These are phyloP conservation scores for Russula olivacea DNA, from an alignment of 768 basidiomycete species.

Conservation along the genomic window DNA sequence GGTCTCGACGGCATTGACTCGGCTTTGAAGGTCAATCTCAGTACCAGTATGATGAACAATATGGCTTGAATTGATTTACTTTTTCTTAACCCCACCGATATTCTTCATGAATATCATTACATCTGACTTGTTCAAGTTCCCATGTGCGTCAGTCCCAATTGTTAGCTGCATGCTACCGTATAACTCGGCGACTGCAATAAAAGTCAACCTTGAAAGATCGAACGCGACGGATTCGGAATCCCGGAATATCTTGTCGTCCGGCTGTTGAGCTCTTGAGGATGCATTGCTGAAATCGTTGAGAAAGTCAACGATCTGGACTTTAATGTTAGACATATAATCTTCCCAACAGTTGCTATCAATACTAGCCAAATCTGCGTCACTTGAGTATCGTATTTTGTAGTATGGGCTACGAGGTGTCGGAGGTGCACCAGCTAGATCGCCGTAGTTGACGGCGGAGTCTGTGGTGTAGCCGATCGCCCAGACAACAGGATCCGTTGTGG, in stretches of 20 bases:
- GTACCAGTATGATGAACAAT: background rate
- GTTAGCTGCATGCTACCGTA: conserved; percentile 52
- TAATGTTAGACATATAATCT: background rate
- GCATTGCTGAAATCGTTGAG: conserved; percentile 43
- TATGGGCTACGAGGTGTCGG: conserved; percentile 41
- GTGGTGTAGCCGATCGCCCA: conserved; percentile 31
- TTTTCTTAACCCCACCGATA: conserved; percentile 26
- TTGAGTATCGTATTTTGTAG: conserved; percentile 36
- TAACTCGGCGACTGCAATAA: conserved; percentile 50
- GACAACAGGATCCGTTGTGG: conserved; percentile 21
- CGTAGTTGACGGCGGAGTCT: conserved; percentile 28
- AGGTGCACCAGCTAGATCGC: conserved; percentile 35
- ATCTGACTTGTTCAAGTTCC: conserved; percentile 47
- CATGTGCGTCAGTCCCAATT: conserved; percentile 41
- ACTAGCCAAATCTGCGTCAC: conserved; percentile 27
- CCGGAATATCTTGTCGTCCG: conserved; percentile 43
- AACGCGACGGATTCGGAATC: conserved; percentile 45
- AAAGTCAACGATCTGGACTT: conserved; percentile 38
- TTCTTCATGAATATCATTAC: conserved; percentile 47
- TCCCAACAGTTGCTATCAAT: background rate
- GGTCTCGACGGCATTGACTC: conserved; percentile 50
- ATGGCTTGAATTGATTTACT: conserved; percentile 31
- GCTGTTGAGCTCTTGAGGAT: conserved; percentile 38
- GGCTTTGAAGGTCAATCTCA: conserved; percentile 1
- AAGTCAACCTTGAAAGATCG: conserved; percentile 47